These are phyloP conservation scores for Lasiosphaeria miniovina DNA, from an alignment of 495 filamentous ascomycete genomes.

Conservation along the genomic window DNA sequence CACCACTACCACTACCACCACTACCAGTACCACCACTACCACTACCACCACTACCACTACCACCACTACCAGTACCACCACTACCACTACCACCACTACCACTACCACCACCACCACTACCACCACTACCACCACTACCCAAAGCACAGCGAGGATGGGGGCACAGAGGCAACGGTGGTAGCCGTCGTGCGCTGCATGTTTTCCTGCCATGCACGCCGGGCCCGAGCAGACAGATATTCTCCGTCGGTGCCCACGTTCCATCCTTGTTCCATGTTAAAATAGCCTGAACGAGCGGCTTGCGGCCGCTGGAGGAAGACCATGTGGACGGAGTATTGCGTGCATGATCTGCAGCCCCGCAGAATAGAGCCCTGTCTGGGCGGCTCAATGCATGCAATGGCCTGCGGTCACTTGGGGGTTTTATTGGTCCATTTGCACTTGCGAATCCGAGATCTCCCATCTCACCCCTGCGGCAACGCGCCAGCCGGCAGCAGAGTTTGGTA, in stretches of 20 bases:
- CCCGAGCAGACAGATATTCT: constrained; percentile 7
- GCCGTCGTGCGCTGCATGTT: not conserved
- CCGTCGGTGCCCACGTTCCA: constrained; percentile 21
- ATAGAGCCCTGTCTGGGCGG: constrained; percentile 15
- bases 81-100: no score
- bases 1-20: no score
- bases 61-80: no score
- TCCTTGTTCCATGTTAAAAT: constrained; percentile 27
- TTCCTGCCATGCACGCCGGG: not conserved
- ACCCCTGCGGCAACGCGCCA: not conserved
- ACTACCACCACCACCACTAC: no score
- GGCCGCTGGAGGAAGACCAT: not conserved
- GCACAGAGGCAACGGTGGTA: not conserved
- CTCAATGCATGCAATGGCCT: constrained; percentile 15
- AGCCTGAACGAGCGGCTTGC: constrained; percentile 18
- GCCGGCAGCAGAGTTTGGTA: constrained; percentile 2
- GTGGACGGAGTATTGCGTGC: no score
- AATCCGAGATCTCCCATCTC: not conserved
- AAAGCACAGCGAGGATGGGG: no score
- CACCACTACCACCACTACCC: no score
- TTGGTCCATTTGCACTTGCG: not conserved
- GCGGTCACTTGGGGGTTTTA: not conserved
- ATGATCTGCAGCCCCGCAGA: not conserved
- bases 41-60: no score
- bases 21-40: no score